Evolutionary conservation across 2,329 filamentous ascomycete species (phyloP).

Genomic region (Ophiosphaerella herpotricha): DNA sequence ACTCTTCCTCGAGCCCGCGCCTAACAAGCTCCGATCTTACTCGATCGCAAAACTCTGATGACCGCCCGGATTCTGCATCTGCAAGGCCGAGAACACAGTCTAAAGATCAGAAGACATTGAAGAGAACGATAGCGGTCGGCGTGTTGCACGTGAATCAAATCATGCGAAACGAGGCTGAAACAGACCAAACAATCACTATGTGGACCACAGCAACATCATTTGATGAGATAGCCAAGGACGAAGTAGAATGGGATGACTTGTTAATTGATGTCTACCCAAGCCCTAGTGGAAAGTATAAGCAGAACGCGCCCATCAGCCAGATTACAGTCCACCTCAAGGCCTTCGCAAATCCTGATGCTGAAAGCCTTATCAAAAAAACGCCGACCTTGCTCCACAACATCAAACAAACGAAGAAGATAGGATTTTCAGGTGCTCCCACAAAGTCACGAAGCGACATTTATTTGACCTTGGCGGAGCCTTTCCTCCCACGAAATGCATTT

Average conservation of each 20-base stretch:
- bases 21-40: conserved; percentile 29
- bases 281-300: conserved; percentile 73
- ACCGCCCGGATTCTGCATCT: conserved; percentile 33
- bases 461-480: conserved; percentile 77
- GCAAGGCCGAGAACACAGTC: conserved; percentile 36
- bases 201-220: conserved; percentile 65
- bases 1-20: conserved; percentile 24
- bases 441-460: conserved; percentile 94
- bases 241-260: conserved; percentile 73
- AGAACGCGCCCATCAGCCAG: conserved; percentile 72
- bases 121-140: conserved; percentile 76
- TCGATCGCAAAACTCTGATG: conserved; percentile 28
- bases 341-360: conserved; percentile 78
- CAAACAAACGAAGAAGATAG: conserved; percentile 82
- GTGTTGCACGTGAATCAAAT: conserved; percentile 76
- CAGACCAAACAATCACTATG: conserved; percentile 75
- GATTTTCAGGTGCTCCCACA: conserved; percentile 88
- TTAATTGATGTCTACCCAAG: conserved; percentile 69
- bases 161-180: conserved; percentile 71
- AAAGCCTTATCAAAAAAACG: conserved; percentile 79
- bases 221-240: conserved; percentile 51
- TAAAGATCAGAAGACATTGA: conserved; percentile 58
- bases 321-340: conserved; percentile 79
- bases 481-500: conserved; percentile 70
- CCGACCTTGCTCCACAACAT: conserved; percentile 86